These are phyloP conservation scores for Leccinum angustisporum DNA, from an alignment of 1,284 basidiomycete species.

Conservation along the genomic window DNA sequence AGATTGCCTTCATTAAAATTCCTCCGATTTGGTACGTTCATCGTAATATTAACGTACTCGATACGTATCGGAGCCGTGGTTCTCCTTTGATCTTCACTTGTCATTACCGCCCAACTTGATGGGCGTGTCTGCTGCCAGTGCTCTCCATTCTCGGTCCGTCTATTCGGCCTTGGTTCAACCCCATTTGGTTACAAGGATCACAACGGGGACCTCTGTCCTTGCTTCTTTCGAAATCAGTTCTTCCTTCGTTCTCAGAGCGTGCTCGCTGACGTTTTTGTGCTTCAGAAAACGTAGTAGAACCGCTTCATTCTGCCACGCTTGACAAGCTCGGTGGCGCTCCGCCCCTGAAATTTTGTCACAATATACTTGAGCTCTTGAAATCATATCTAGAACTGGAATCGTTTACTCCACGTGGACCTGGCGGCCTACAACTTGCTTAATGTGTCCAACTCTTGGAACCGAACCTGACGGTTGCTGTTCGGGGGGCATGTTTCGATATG, in stretches of 20 bases:
- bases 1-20: slow-evolving; percentile 25
- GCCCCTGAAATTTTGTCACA: neutral
- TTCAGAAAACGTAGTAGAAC: slow-evolving; percentile 6
- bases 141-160: slow-evolving; percentile 8
- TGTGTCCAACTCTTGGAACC: slow-evolving; percentile 14
- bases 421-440: slow-evolving; percentile 4
- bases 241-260: slow-evolving; percentile 6
- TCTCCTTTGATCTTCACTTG: slow-evolving; percentile 27
- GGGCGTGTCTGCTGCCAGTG: neutral
- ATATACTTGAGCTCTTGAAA: neutral
- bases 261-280: slow-evolving; percentile 16
- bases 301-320: slow-evolving; percentile 8
- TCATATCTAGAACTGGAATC: slow-evolving; percentile 7
- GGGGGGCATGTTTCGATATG: slow-evolving; percentile 1
- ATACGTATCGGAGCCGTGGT: slow-evolving; percentile 29
- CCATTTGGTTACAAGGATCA: slow-evolving; percentile 12
- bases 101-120: slow-evolving; percentile 23
- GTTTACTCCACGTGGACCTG: neutral
- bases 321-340: slow-evolving; percentile 3
- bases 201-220: slow-evolving; percentile 20
- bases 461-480: slow-evolving; percentile 7
- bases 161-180: slow-evolving; percentile 7
- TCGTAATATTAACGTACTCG: slow-evolving; percentile 30
- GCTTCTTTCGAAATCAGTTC: slow-evolving; percentile 13
- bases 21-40: slow-evolving; percentile 20